Evolutionary conservation across 2,329 filamentous ascomycete genomes (phyloP).

Genomic region (Ophiostoma tasmaniense): DNA sequence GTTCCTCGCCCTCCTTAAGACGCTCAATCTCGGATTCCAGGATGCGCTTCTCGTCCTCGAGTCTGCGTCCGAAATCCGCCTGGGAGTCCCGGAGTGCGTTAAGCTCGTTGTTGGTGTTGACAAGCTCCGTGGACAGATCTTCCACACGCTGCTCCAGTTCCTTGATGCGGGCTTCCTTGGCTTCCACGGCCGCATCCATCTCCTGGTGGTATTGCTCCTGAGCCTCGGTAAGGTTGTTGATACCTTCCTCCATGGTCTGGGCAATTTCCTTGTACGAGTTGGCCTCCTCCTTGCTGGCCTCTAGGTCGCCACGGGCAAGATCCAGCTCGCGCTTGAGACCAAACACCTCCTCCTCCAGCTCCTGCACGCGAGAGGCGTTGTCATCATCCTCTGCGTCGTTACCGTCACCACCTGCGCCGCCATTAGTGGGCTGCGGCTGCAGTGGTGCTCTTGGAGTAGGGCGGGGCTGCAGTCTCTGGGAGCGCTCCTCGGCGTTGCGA

Average conservation of each 20-base stretch:
- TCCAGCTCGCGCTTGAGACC: constrained; percentile 85
- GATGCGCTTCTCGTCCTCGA: constrained; percentile 73
- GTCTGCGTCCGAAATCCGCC: constrained; percentile 59
- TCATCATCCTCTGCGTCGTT: constrained; percentile 32
- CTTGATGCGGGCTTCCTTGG: constrained; percentile 71
- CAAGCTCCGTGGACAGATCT: constrained; percentile 74
- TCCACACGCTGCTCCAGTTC: constrained; percentile 78
- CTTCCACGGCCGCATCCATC: constrained; percentile 63
- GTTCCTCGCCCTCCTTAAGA: constrained; percentile 75
- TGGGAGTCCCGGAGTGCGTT: constrained; percentile 72
- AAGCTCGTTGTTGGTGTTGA: constrained; percentile 72
- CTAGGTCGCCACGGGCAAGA: constrained; percentile 68
- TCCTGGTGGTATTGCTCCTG: constrained; percentile 85
- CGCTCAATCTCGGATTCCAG: constrained; percentile 72
- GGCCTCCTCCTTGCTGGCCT: constrained; percentile 69
- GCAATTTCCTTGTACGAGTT: constrained; percentile 86
- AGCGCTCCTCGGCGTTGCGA: constrained; percentile 79
- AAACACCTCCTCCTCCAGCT: constrained; percentile 72
- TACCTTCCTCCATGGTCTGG: constrained; percentile 76
- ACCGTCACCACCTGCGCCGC: constrained; percentile 31
- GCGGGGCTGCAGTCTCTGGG: constrained; percentile 71
- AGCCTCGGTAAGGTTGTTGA: constrained; percentile 68
- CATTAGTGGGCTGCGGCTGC: constrained; percentile 29
- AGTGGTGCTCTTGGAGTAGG: constrained; percentile 52
- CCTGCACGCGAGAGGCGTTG: constrained; percentile 53